A percentile compares a stretch with the other conserved stretches of the same genome.
Conservation (phyloP, 2,329 filamentous ascomycete species). For the Xylaria sp. region DNA sequence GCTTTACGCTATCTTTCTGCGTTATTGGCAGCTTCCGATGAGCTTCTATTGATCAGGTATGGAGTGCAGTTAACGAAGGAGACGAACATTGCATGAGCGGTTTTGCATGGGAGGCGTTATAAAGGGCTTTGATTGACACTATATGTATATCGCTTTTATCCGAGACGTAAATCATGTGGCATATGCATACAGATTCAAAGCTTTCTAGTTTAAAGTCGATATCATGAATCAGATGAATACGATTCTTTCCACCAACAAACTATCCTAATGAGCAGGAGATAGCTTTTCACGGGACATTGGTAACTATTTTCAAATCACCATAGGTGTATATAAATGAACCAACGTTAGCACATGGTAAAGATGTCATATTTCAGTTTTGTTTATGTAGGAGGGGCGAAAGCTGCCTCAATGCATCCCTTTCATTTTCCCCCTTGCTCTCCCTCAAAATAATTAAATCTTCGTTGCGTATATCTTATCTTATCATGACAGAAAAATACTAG, state of each 20-base stretch:
- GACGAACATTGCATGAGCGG: constrained; percentile 26
- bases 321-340: neutral
- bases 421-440: neutral
- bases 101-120: constrained; percentile 37
- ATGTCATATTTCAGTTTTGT: too few relatives aligned
- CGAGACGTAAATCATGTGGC: constrained; percentile 1
- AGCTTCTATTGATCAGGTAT: constrained; percentile 5
- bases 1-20: neutral
- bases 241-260: neutral
- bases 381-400: too few relatives aligned
- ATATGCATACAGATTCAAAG: constrained; percentile 6
- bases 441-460: too few relatives aligned
- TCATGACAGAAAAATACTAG: neutral
- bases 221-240: constrained; percentile 1
- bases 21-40: neutral
- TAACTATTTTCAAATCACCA: neutral
- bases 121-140: constrained; percentile 24
- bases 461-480: too few relatives aligned
- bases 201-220: constrained; percentile 3
- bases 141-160: constrained; percentile 20
- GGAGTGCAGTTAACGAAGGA: constrained; percentile 21
- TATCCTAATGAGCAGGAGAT: neutral
- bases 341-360: neutral
- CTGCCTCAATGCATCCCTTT: neutral
- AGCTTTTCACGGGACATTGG: neutral